phyloP scores from a whole-genome alignment of 148 eudicot species.

The Rhododendron henanense region DNA sequence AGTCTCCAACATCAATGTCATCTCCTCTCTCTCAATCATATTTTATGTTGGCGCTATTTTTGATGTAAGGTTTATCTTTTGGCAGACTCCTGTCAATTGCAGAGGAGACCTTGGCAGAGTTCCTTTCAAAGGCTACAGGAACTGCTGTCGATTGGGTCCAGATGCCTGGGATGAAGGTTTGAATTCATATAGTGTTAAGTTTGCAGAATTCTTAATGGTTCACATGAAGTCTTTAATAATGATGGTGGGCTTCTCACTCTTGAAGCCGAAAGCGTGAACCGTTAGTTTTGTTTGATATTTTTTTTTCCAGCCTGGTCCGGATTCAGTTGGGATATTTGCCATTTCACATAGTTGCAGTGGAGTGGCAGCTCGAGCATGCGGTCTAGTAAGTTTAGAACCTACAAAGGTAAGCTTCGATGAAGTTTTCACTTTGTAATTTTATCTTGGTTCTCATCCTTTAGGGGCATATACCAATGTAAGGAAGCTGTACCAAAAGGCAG shows the following conservation, averaged over 20 bases:
- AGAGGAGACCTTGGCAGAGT: slow-evolving; percentile 96
- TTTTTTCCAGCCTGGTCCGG: slow-evolving; percentile 96
- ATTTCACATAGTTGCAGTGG: slow-evolving; percentile 81
- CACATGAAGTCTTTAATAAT: background rate
- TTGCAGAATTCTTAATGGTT: background rate
- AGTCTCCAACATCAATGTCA: slow-evolving; percentile 6
- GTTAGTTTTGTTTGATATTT: background rate
- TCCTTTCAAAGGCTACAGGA: slow-evolving; percentile 99
- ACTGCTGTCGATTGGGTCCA: slow-evolving; percentile 99
- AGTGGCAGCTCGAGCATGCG: slow-evolving; percentile 99
- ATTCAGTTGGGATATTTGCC: slow-evolving; percentile 97
- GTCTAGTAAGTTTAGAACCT: slow-evolving; percentile 95
- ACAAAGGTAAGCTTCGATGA: slow-evolving; percentile 50
- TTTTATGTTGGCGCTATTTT: background rate
- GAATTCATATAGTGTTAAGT: background rate
- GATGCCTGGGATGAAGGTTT: slow-evolving; percentile 99
- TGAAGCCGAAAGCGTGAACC: slow-evolving; percentile 4
- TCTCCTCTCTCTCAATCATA: background rate
- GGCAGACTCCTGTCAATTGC: slow-evolving; percentile 90
- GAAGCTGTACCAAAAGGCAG: background rate
- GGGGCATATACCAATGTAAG: background rate
- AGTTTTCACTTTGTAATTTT: background rate
- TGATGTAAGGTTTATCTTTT: slow-evolving; percentile 8
- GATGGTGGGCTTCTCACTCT: background rate
- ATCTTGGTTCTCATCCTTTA: background rate